phyloP scores from a whole-genome alignment of 768 basidiomycete species.

The Phylloporus sp. region DNA sequence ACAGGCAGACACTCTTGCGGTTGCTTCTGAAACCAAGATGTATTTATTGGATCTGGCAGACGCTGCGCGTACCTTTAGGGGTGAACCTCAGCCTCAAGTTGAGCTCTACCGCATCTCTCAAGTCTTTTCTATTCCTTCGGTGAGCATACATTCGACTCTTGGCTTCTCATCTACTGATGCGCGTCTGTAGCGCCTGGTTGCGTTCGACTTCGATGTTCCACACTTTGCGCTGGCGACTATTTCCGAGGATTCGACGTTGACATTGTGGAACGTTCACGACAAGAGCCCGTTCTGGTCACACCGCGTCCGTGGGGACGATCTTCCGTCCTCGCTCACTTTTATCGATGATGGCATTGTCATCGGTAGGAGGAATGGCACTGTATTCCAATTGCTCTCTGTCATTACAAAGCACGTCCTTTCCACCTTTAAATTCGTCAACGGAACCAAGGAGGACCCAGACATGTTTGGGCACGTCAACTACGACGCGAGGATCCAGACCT shows the following conservation, averaged over 20 bases:
- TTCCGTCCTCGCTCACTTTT: constrained; percentile 79
- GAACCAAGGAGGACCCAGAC: constrained; percentile 64
- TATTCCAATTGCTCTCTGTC: constrained; percentile 79
- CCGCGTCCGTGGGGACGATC: constrained; percentile 74
- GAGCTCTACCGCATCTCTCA: constrained; percentile 69
- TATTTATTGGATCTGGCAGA: constrained; percentile 71
- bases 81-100: constrained; percentile 62
- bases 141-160: constrained; percentile 33
- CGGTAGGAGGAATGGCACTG: constrained; percentile 78
- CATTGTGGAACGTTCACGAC: constrained; percentile 80
- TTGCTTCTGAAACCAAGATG: constrained; percentile 75
- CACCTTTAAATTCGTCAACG: constrained; percentile 75
- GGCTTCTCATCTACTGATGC: not conserved
- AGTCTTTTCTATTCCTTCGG: constrained; percentile 66
- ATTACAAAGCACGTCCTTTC: constrained; percentile 71
- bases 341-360: constrained; percentile 84
- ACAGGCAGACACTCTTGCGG: constrained; percentile 72
- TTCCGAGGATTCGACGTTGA: constrained; percentile 76
- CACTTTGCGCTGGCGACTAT: constrained; percentile 78
- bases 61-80: constrained; percentile 55
- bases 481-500: constrained; percentile 77
- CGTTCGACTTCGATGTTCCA: constrained; percentile 80
- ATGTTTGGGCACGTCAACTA: constrained; percentile 90
- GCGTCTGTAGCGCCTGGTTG: constrained; percentile 61
- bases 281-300: constrained; percentile 71